Evolutionary conservation across 176 grass and related monocot species (phyloP), one percentile per base, ranked within the genome.

Genomic region (Cenchrus purpureus): DNA sequence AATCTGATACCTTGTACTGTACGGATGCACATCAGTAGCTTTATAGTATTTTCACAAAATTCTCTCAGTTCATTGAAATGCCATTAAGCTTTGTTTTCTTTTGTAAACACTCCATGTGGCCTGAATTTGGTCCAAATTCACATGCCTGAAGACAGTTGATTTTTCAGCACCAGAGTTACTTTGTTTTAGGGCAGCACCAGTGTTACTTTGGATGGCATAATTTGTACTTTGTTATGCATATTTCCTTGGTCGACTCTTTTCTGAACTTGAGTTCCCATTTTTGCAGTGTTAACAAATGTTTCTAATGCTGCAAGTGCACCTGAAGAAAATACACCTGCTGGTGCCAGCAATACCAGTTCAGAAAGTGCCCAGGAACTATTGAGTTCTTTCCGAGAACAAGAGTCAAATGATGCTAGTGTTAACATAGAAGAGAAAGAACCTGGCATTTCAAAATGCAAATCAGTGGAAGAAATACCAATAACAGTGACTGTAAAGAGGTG

Each of bases 361-460:
- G 80, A 86, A 65, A 53, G 84, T 70, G 48, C 20, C 6, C 86
- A 65, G 54, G 79, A 86, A 79, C 88, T 82, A 68, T 55, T 68
- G 51, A 62, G 1, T 66, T 61, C 74, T 69, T 87, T 89, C 40
- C 59, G 37, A 64, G 86, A 88, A 81, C 92, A 89, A 79, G 89
- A 92, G 78, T 89, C 83, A 16, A 79, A 88, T 74, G 87, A 90
- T 86, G 76, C 74, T 77, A 87, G 67, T 79, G 70, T 95, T 80
- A 81, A 66, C 56, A 99, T 89, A 74, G 89, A 90, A 76, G 91
- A 87, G 65, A 89, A 89, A 75, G 79, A 85, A 65, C 44, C 71
- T 86, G 45, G 74, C 16, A 55, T 78, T 71, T 88, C 51, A 28
- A 96, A 92, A 91, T 94, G 86, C 86, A 99, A 94, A 89, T 74